A percentile compares a stretch with the other conserved stretches of the same genome.
Evolutionary conservation across 2,329 filamentous ascomycete species (phyloP).

Genomic region (Madurella mycetomatis): DNA sequence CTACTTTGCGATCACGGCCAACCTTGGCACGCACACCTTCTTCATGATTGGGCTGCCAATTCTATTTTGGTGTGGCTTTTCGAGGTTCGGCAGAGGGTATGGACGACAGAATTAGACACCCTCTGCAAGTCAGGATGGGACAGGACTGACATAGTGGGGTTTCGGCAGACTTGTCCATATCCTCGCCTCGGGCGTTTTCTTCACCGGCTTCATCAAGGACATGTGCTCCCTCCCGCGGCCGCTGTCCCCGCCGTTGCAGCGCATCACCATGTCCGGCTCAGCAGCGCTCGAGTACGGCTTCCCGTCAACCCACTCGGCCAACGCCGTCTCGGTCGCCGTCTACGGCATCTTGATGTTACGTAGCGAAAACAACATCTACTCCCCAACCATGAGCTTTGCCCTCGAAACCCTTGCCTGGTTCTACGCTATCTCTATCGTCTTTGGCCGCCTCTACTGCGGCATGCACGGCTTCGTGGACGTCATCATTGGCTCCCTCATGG

Average conservation of each 20-base stretch:
- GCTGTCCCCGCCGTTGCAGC: conserved; percentile 82
- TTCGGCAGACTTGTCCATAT: conserved; percentile 62
- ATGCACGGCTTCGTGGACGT: conserved; percentile 99
- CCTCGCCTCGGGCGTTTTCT: conserved; percentile 73
- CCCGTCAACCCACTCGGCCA: conserved; percentile 93
- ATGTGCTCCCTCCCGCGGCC: conserved; percentile 88
- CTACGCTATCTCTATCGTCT: conserved; percentile 82
- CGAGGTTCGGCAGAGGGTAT: conserved; percentile 80
- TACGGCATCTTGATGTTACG: conserved; percentile 72
- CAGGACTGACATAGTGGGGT: conserved; percentile 17
- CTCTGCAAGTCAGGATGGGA: neutral
- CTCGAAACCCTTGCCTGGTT: conserved; percentile 71
- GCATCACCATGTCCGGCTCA: conserved; percentile 96
- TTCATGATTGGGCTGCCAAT: conserved; percentile 96
- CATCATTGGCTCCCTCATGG: conserved; percentile 71
- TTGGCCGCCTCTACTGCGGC: conserved; percentile 91
- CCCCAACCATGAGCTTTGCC: conserved; percentile 52
- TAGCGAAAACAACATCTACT: conserved; percentile 58
- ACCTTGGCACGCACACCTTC: conserved; percentile 95
- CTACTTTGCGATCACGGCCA: conserved; percentile 95
- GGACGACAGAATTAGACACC: conserved; percentile 27
- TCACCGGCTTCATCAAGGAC: conserved; percentile 92
- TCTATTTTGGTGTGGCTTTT: conserved; percentile 93
- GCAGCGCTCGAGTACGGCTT: conserved; percentile 96
- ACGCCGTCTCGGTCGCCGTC: conserved; percentile 88